Evolutionary conservation across 352 stramenopile species (phyloP).

Genomic region (Phytophthora melonis): DNA sequence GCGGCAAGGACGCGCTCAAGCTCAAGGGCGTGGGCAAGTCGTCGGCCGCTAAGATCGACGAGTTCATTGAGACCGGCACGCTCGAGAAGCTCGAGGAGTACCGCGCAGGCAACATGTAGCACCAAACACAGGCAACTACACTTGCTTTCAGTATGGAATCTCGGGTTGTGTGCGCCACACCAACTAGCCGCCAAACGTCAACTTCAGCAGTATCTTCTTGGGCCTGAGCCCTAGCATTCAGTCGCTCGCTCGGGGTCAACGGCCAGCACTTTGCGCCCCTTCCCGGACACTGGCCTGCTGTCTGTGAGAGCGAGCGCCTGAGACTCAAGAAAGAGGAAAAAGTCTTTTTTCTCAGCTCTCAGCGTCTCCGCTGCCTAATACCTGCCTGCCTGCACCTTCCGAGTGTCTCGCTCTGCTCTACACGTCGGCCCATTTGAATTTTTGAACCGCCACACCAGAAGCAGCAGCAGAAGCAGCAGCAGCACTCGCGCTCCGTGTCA

Average conservation of each 20-base stretch:
- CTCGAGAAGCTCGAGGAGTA: conserved; percentile 86
- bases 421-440: background rate
- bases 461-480: background rate
- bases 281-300: background rate
- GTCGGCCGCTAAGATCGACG: conserved; percentile 83
- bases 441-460: background rate
- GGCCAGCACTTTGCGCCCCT: background rate
- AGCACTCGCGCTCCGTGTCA: background rate
- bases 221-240: background rate
- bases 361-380: no score
- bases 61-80: conserved; percentile 87
- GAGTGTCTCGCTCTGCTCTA: background rate
- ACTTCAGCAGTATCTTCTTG: conserved; percentile 2
- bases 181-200: background rate
- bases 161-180: background rate
- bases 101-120: conserved; percentile 76
- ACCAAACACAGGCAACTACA: background rate
- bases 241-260: background rate
- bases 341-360: background rate
- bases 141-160: background rate
- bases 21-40: conserved; percentile 89
- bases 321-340: background rate
- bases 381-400: background rate
- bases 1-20: conserved; percentile 84
- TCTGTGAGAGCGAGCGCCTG: background rate